phyloP scores from a whole-genome alignment of 768 basidiomycete species.

The Agrocybe praecox region DNA sequence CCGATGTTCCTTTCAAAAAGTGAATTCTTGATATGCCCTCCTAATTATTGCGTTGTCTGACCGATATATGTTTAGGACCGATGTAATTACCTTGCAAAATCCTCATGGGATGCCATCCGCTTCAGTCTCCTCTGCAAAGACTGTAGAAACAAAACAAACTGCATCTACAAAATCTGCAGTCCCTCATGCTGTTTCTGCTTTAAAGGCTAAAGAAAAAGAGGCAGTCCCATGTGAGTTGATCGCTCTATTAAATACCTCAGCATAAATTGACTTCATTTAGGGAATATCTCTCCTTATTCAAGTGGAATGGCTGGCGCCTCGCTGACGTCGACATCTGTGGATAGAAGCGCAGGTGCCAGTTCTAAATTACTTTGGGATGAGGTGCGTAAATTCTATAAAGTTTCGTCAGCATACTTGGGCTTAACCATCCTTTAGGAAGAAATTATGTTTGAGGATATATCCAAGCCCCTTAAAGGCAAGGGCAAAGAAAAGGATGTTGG shows the following conservation, averaged over 20 bases:
- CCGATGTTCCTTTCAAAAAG: slow-evolving; percentile 86
- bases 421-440: slow-evolving; percentile 63
- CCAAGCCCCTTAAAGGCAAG: slow-evolving; percentile 78
- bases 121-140: slow-evolving; percentile 43
- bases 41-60: neutral
- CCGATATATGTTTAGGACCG: slow-evolving; percentile 51
- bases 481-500: slow-evolving; percentile 94
- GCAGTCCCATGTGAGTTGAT: slow-evolving; percentile 65
- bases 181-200: slow-evolving; percentile 34
- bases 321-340: slow-evolving; percentile 89
- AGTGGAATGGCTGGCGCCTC: slow-evolving; percentile 91
- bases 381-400: slow-evolving; percentile 35
- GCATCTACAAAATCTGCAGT: slow-evolving; percentile 35
- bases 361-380: slow-evolving; percentile 96
- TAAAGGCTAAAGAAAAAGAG: slow-evolving; percentile 60
- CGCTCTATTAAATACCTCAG: neutral
- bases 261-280: slow-evolving; percentile 34
- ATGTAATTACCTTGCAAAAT: slow-evolving; percentile 94
- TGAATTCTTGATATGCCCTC: slow-evolving; percentile 29
- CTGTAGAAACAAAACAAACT: slow-evolving; percentile 28
- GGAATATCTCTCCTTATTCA: slow-evolving; percentile 92
- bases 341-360: slow-evolving; percentile 60
- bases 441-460: slow-evolving; percentile 95
- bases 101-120: slow-evolving; percentile 75
- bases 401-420: neutral